Conservation (phyloP, 1,139 yeast genomes). For the Saccharomycopsis hybrid region DNA sequence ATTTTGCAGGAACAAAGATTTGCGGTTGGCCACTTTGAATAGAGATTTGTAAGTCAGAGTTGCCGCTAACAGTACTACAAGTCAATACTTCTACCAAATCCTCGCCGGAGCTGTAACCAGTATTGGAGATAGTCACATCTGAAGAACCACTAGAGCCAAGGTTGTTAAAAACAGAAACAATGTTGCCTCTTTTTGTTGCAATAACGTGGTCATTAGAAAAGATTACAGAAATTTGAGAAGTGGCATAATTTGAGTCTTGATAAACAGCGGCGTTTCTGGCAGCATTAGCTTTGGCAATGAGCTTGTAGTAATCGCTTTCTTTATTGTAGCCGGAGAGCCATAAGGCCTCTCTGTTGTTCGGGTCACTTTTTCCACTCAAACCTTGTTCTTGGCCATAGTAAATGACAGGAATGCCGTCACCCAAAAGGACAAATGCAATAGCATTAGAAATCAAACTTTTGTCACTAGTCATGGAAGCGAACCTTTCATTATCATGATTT, state of each 20-base stretch:
- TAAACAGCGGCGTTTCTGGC: background rate
- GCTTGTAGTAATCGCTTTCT: background rate
- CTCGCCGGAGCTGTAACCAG: background rate
- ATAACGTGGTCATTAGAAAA: background rate
- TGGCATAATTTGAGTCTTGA: background rate
- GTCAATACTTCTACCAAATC: background rate
- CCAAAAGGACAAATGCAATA: background rate
- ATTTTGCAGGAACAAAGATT: background rate
- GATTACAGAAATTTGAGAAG: background rate
- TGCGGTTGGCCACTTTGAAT: background rate
- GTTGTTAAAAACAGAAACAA: background rate
- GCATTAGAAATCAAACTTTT: background rate
- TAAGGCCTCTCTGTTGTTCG: background rate
- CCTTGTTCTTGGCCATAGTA: constrained; percentile 1
- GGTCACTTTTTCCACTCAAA: background rate
- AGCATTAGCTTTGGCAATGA: background rate
- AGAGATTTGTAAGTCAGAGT: background rate
- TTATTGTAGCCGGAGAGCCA: background rate
- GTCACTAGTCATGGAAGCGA: background rate
- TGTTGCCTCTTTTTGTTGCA: background rate
- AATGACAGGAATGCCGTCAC: background rate
- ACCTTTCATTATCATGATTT: background rate
- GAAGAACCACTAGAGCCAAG: background rate
- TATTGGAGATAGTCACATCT: background rate
- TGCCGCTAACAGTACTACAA: background rate